phyloP scores from a whole-genome alignment of 495 filamentous ascomycete species.

The Acidomyces sp. region DNA sequence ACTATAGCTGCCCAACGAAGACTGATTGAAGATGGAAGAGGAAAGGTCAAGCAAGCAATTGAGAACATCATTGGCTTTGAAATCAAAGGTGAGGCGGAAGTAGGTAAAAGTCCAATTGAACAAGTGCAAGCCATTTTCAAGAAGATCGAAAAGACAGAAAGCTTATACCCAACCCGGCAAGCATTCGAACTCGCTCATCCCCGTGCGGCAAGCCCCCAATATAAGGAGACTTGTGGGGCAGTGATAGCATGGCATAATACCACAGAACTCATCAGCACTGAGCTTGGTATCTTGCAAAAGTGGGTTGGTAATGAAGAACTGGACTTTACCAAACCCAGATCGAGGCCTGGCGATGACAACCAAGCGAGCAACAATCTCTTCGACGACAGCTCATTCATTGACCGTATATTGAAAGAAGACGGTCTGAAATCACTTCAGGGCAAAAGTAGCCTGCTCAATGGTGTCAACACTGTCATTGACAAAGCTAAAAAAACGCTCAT shows the following conservation, averaged over 20 bases:
- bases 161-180: conserved; percentile 64
- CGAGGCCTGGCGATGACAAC: conserved; percentile 35
- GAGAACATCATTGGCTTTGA: conserved; percentile 84
- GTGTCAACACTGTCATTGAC: conserved; percentile 66
- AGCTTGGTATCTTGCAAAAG: conserved; percentile 74
- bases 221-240: conserved; percentile 66
- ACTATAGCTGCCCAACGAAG: conserved; percentile 60
- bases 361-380: conserved; percentile 49
- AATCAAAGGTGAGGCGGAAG: conserved; percentile 86
- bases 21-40: conserved; percentile 21
- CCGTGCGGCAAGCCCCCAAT: conserved; percentile 57
- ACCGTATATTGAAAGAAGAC: conserved; percentile 97
- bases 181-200: conserved; percentile 61
- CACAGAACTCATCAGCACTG: conserved; percentile 92
- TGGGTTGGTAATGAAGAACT: conserved; percentile 96
- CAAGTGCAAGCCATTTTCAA: conserved; percentile 81
- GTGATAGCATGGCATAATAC: conserved; percentile 95
- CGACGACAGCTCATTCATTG: conserved; percentile 84
- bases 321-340: conserved; percentile 60
- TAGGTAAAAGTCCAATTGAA: conserved; percentile 68
- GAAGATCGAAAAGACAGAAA: conserved; percentile 77
- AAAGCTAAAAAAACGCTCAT: conserved; percentile 93
- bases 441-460: conserved; percentile 69
- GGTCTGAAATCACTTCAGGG: conserved; percentile 84
- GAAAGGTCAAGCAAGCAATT: conserved; percentile 51